Evolutionary conservation across 257 asterid genomes (phyloP).

Genomic region (Coffea eugenioides): DNA sequence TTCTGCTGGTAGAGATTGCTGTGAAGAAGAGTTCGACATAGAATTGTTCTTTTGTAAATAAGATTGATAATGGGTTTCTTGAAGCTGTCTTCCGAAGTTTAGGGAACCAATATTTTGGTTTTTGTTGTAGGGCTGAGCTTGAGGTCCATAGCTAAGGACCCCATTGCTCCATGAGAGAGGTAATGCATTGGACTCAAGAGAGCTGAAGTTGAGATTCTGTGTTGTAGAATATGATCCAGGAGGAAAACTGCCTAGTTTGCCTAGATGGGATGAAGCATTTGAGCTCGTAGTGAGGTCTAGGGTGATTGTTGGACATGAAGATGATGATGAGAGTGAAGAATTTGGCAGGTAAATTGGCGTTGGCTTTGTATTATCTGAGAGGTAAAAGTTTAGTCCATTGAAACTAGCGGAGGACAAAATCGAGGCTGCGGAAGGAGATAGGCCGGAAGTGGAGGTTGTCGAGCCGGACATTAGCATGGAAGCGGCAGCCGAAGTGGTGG

Average conservation of each 20-base stretch:
- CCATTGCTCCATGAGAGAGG: slow-evolving; percentile 70
- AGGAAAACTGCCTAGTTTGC: slow-evolving; percentile 29
- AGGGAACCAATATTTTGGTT: slow-evolving; percentile 43
- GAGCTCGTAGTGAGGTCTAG: slow-evolving; percentile 74
- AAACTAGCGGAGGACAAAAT: slow-evolving; percentile 24
- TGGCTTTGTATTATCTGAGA: slow-evolving; percentile 57
- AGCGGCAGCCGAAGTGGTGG: slow-evolving; percentile 95
- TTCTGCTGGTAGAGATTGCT: slow-evolving; percentile 47
- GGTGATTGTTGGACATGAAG: slow-evolving; percentile 72
- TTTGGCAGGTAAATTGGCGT: slow-evolving; percentile 73
- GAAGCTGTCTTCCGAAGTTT: slow-evolving; percentile 53
- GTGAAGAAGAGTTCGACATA: slow-evolving; percentile 30
- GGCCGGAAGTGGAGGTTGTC: slow-evolving; percentile 44
- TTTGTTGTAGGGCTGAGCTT: slow-evolving; percentile 35
- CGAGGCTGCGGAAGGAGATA: slow-evolving; percentile 24
- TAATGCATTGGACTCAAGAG: slow-evolving; percentile 54
- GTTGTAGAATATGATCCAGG: slow-evolving; percentile 52
- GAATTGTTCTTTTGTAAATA: slow-evolving; percentile 42
- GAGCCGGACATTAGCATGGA: slow-evolving; percentile 81
- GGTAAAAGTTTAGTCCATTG: slow-evolving; percentile 59
- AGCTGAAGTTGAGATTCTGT: slow-evolving; percentile 66
- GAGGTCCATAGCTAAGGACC: slow-evolving; percentile 34
- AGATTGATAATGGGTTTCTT: slow-evolving; percentile 56
- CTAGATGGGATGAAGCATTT: slow-evolving; percentile 38
- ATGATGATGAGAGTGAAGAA: slow-evolving; percentile 57